phyloP scores from a whole-genome alignment of 192 early-diverging fungal genomes.

The Backusella liffmaniae region DNA sequence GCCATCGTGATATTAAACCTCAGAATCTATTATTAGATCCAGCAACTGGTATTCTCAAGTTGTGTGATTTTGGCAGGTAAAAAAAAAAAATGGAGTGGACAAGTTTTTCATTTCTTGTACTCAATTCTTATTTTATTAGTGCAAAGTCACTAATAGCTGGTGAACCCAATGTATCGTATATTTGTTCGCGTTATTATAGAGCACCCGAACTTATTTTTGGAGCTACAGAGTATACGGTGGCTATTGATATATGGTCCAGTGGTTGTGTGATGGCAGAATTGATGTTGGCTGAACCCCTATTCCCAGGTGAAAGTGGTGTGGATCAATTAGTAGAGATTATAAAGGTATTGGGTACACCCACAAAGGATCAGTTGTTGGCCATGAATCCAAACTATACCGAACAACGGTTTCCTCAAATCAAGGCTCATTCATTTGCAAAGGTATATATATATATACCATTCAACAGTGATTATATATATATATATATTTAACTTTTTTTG shows the following conservation, averaged over 20 bases:
- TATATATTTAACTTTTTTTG: slow-evolving; percentile 1
- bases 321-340: slow-evolving; percentile 99
- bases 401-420: slow-evolving; percentile 96
- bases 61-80: slow-evolving; percentile 91
- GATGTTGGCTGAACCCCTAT: slow-evolving; percentile 86
- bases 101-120: not conserved
- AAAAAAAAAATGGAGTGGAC: no score
- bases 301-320: slow-evolving; percentile 93
- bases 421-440: slow-evolving; percentile 82
- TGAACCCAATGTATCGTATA: slow-evolving; percentile 97
- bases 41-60: slow-evolving; percentile 82
- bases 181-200: slow-evolving; percentile 95
- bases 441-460: slow-evolving; percentile 31
- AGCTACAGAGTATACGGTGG: slow-evolving; percentile 85
- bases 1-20: slow-evolving; percentile 99
- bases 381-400: slow-evolving; percentile 98
- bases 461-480: not conserved
- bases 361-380: slow-evolving; percentile 87
- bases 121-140: slow-evolving; percentile 23
- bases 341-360: slow-evolving; percentile 95
- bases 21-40: slow-evolving; percentile 96
- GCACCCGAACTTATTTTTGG: slow-evolving; percentile 97
- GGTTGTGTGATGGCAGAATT: slow-evolving; percentile 97
- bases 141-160: slow-evolving; percentile 91
- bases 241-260: slow-evolving; percentile 91